A percentile compares a stretch with the other conserved stretches of the same genome.
Conservation (phyloP, 352 stramenopile genomes). For the Globisporangium irregulare region DNA sequence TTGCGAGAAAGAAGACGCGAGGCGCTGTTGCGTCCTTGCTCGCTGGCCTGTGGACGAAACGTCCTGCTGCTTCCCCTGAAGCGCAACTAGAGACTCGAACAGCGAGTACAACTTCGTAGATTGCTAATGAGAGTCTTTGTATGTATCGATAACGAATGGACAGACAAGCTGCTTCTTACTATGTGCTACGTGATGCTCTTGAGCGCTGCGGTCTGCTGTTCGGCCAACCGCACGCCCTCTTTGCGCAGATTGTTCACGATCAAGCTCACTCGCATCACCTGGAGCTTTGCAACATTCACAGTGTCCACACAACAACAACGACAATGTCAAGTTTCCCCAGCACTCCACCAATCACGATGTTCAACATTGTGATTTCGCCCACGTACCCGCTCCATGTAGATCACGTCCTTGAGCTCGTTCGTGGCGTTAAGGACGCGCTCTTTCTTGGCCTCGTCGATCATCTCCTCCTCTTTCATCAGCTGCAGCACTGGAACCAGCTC, state of each 20-base stretch:
- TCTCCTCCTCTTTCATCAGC: constrained; percentile 43
- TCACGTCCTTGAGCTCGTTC: constrained; percentile 46
- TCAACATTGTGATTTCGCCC: not conserved
- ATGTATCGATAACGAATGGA: too few relatives aligned
- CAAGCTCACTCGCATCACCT: constrained; percentile 56
- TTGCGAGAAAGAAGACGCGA: constrained; percentile 8
- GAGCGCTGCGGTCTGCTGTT: constrained; percentile 68
- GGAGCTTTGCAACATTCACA: constrained; percentile 29
- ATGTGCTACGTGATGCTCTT: constrained; percentile 46
- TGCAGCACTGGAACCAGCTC: constrained; percentile 45
- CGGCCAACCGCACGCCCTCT: constrained; percentile 65
- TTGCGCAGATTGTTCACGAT: constrained; percentile 69
- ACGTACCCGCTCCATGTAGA: constrained; percentile 49
- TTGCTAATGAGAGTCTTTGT: too few relatives aligned
- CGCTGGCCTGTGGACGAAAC: not conserved
- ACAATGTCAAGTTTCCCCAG: not conserved
- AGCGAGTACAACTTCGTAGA: not conserved
- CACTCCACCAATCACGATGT: not conserved
- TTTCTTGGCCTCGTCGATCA: constrained; percentile 45
- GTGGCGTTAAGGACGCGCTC: constrained; percentile 23
- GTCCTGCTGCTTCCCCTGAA: not conserved
- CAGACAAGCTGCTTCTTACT: not conserved
- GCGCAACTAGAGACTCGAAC: not conserved
- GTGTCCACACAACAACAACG: not conserved
- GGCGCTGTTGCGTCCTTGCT: not conserved